Evolutionary conservation across 2,329 filamentous ascomycete genomes (phyloP), one percentile per base, ranked within the genome.

Genomic region (Kalaharituber pfeilii): DNA sequence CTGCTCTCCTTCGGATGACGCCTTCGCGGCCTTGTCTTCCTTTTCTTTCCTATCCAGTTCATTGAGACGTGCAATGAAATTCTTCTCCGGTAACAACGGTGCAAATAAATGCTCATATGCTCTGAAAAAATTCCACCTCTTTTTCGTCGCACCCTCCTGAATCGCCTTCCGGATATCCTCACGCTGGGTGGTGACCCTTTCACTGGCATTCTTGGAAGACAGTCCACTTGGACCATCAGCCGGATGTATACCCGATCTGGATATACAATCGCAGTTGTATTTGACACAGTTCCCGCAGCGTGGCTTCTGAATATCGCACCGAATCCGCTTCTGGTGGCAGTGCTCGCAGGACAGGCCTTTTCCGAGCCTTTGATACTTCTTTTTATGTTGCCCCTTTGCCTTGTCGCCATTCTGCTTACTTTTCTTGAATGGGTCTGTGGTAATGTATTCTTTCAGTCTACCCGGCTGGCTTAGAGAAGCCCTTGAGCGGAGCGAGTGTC

Each of bases 91-190:
- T 44, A 68, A 57, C 13, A 68, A 59, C 15, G 66, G 63, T 20
- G 66, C 56, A 57, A 65, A 66, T 27, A 65, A 60, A 30, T 66
- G 59, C 33, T 65, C 64, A 58, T 68, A 66, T 25, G 66, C 62
- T 1, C 67, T 49, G 26, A 67, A 61, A 52, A 67, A 68, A n/a
- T 56, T 55, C 50, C 65, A 60, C 50, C 66, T 58, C 29, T 63
- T 64, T 33, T 36, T 57, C 24, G 27, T 55, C 20, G 58, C 42
- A 18, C 42, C 59, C 44, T 60, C 55, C 25, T 57, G 55, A 22
- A 60, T 57, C 7, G 33, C 52, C 49, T 49, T 54, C 15, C 58
- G 42, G 20, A 60, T 60, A 33, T 60, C 51, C 1, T 47, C 55
- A 11, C 58, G 39, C n/a, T 56, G 30, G 13, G 58, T 59, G 15